These are phyloP conservation scores for Drechslerella dactyloides DNA, from an alignment of 2,329 filamentous ascomycete species.

Conservation along the genomic window DNA sequence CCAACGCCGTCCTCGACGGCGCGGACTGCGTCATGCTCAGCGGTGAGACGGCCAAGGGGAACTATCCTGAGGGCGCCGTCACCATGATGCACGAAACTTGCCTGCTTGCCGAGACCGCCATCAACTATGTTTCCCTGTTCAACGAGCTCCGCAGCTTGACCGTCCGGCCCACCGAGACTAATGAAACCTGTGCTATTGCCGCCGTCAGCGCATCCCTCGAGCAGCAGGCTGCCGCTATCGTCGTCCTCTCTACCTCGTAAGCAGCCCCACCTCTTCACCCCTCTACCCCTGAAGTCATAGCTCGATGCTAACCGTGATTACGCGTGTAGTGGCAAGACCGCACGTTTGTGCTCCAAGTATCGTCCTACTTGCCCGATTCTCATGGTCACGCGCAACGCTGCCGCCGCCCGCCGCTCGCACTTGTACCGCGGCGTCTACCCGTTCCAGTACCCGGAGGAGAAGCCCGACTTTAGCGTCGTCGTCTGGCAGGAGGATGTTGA, in stretches of 20 bases:
- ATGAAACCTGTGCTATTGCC: conserved; percentile 95
- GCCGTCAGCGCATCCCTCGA: conserved; percentile 94
- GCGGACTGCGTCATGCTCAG: conserved; percentile 99
- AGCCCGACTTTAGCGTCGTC: conserved; percentile 89
- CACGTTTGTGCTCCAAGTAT: conserved; percentile 96
- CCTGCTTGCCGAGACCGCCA: conserved; percentile 93
- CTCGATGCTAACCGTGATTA: conserved; percentile 51
- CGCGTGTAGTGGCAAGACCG: conserved; percentile 76
- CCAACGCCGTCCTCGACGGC: conserved; percentile 96
- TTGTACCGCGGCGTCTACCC: conserved; percentile 98
- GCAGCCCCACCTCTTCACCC: conserved; percentile 49
- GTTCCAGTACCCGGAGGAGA: conserved; percentile 89
- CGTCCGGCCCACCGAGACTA: conserved; percentile 81
- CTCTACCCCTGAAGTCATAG: not conserved
- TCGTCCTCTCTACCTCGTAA: conserved; percentile 89
- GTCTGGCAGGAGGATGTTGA: conserved; percentile 99
- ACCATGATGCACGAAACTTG: conserved; percentile 98
- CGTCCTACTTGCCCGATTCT: conserved; percentile 98
- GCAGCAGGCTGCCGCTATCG: conserved; percentile 93
- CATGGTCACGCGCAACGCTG: conserved; percentile 91
- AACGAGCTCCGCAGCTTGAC: conserved; percentile 89
- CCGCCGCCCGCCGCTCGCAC: conserved; percentile 86
- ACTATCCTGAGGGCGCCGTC: conserved; percentile 89
- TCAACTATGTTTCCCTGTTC: conserved; percentile 95
- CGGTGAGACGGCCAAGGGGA: conserved; percentile 97